phyloP scores from a whole-genome alignment of 2,329 filamentous ascomycete genomes.

The Stachybotrys elegans region DNA sequence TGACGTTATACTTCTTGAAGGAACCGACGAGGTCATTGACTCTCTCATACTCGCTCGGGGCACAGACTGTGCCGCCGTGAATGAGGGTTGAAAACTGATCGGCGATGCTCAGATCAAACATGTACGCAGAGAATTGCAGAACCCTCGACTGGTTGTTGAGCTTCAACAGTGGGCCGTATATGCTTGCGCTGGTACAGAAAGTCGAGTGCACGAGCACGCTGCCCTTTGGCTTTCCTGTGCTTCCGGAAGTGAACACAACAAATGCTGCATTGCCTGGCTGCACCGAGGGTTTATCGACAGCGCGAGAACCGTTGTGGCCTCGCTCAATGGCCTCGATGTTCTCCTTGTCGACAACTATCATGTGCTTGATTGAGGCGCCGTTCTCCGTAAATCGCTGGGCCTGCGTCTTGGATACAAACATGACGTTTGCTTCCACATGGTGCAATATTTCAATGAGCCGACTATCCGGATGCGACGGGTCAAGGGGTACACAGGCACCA shows the following conservation, averaged over 20 bases:
- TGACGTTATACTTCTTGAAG: slow-evolving; percentile 6
- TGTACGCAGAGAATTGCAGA: slow-evolving; percentile 18
- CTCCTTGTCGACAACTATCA: background rate
- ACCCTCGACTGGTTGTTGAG: slow-evolving; percentile 5
- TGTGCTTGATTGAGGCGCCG: too few relatives aligned
- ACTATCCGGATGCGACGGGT: background rate
- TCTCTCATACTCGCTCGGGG: slow-evolving; percentile 7
- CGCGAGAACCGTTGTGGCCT: background rate
- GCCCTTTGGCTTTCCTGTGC: slow-evolving; percentile 18
- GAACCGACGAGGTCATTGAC: slow-evolving; percentile 6
- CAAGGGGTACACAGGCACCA: background rate
- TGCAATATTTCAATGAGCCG: background rate
- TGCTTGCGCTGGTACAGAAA: slow-evolving; percentile 4
- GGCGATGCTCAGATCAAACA: slow-evolving; percentile 15
- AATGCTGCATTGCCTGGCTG: slow-evolving; percentile 12
- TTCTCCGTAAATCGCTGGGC: too few relatives aligned
- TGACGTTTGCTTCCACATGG: background rate
- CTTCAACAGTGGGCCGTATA: slow-evolving; percentile 6
- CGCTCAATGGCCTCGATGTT: background rate
- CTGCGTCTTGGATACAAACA: background rate
- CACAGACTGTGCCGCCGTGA: slow-evolving; percentile 15
- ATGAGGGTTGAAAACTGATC: slow-evolving; percentile 12
- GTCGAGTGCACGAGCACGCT: slow-evolving; percentile 13
- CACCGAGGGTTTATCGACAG: too few relatives aligned
- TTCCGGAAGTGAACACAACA: slow-evolving; percentile 18